Evolutionary conservation across 306 rosid genomes (phyloP).

Genomic region (Spatholobus suberectus): DNA sequence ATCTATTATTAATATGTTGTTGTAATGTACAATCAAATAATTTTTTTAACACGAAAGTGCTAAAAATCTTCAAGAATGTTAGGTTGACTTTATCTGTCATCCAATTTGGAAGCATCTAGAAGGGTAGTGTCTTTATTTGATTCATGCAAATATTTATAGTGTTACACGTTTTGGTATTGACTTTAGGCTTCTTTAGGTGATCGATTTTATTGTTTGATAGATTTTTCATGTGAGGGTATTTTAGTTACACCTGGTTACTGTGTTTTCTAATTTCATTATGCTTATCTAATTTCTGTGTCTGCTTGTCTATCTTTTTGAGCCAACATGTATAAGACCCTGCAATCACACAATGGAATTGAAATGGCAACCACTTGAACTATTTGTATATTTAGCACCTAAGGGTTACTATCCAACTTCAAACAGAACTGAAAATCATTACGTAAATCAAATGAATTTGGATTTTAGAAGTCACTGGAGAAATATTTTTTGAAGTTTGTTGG

Average conservation of each 20-base stretch:
- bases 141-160: neutral
- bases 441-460: neutral
- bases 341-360: neutral
- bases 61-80: neutral
- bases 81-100: neutral
- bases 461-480: neutral
- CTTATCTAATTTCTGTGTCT: neutral
- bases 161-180: neutral
- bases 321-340: neutral
- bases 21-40: too few relatives aligned
- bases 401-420: conserved; percentile 5
- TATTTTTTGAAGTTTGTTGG: neutral
- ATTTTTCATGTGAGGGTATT: neutral
- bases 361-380: neutral
- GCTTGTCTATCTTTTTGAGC: neutral
- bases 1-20: neutral
- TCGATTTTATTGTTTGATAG: neutral
- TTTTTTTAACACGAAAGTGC: too few relatives aligned
- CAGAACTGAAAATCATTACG: neutral
- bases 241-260: neutral
- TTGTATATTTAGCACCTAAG: neutral
- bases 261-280: neutral
- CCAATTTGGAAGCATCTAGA: neutral
- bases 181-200: neutral
- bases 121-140: neutral